Percentiles rank a stretch among this genome's conserved stretches.
phyloP scores from a whole-genome alignment of 345 rosid species.

The Corchorus capsularis region DNA sequence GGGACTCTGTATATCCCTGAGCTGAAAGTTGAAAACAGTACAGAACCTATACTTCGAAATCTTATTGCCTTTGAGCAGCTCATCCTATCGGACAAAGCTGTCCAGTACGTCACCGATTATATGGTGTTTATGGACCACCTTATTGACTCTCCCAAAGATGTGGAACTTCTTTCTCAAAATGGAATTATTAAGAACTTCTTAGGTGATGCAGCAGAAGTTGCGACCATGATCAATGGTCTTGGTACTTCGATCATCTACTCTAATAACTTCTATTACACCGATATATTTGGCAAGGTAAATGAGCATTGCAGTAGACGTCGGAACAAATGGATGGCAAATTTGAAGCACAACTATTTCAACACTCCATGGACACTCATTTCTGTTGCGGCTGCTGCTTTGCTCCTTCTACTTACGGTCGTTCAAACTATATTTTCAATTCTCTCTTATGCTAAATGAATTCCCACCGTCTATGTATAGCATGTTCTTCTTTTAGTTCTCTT shows the following conservation, averaged over 20 bases:
- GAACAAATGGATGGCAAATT: constrained; percentile 22
- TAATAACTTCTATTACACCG: not conserved
- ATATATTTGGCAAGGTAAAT: not conserved
- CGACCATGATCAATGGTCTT: too few species aligned
- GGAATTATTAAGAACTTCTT: too few species aligned
- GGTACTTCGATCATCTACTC: not conserved
- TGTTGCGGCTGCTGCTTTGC: constrained; percentile 14
- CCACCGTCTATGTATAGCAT: too few species aligned
- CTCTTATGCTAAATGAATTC: not conserved
- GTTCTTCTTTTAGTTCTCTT: too few species aligned
- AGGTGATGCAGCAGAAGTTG: too few species aligned
- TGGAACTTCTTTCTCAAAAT: too few species aligned
- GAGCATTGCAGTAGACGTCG: not conserved
- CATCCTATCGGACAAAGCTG: not conserved
- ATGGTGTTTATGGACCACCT: too few species aligned
- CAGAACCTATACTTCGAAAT: not conserved
- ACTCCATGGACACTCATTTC: constrained; percentile 30
- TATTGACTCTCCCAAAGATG: too few species aligned
- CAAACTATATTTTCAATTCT: constrained; percentile 16
- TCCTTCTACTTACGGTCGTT: not conserved
- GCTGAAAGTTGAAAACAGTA: not conserved
- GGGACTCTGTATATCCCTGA: constrained; percentile 9
- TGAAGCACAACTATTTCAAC: constrained; percentile 24
- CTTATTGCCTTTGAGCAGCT: not conserved
- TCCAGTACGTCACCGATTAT: too few species aligned